Evolutionary conservation across 2,329 filamentous ascomycete species (phyloP).

Genomic region (Cordyceps militaris): DNA sequence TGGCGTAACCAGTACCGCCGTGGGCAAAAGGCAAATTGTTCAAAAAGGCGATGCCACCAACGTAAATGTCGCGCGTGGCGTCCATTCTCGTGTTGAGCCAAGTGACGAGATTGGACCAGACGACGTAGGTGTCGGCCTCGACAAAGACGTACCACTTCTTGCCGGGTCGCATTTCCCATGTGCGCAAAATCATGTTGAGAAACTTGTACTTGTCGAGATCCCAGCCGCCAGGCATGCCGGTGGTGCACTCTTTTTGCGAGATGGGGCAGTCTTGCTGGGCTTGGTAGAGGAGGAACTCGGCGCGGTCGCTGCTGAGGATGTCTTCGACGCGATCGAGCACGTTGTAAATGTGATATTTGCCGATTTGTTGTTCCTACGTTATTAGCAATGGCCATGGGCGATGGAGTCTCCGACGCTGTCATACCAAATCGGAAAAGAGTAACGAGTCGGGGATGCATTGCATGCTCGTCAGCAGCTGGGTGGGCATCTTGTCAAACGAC

Average conservation of each 20-base stretch:
- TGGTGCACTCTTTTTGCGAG: constrained; percentile 37
- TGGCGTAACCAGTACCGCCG: constrained; percentile 49
- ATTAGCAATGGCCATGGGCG: not conserved
- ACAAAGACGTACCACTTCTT: constrained; percentile 54
- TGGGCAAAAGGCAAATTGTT: constrained; percentile 44
- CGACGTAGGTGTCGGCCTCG: constrained; percentile 51
- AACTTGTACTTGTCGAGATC: constrained; percentile 56
- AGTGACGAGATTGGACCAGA: constrained; percentile 46
- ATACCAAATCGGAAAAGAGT: constrained; percentile 48
- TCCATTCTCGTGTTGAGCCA: constrained; percentile 41
- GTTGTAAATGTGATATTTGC: constrained; percentile 36
- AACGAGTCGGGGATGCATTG: constrained; percentile 48
- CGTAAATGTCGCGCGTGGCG: constrained; percentile 37
- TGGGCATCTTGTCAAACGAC: constrained; percentile 45
- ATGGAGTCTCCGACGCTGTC: not conserved
- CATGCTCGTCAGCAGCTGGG: constrained; percentile 47
- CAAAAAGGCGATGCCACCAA: constrained; percentile 45
- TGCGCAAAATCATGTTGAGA: constrained; percentile 49
- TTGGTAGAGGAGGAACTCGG: constrained; percentile 41
- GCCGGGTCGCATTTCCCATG: constrained; percentile 46
- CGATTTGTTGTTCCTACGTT: constrained; percentile 41
- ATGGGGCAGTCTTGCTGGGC: constrained; percentile 39
- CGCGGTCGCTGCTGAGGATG: constrained; percentile 29
- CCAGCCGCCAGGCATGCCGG: constrained; percentile 35
- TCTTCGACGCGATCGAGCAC: constrained; percentile 34